Base-by-base conservation (phyloP, 2,329 filamentous ascomycete genomes). In the Geoglossum cookeanum region DNA sequence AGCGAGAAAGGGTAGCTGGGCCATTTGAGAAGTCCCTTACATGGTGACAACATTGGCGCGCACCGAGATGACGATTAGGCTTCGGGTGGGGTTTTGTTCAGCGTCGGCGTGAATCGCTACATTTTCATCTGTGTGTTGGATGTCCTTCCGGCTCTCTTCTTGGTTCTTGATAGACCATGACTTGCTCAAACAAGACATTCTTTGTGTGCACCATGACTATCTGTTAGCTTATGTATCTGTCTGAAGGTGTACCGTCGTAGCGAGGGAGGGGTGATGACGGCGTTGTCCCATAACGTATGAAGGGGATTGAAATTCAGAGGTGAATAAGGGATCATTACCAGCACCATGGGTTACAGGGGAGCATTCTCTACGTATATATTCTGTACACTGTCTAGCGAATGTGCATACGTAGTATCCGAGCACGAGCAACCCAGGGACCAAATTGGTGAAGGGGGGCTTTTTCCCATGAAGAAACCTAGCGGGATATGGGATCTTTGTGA, bases 1-100 rank as follows among this genome's bases (percentile, higher is more conserved):
- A 57, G 81, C 80, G 59, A 71, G 82, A 59, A 72, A 79, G 65
- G 84, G 85, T 58, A 87, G 84, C 64, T 89, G 85, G 84, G 84
- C 83, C 47, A 77, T 85, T 58, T 85, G 22, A 58, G 27, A 11
- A 22, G 15, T 32, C 29, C 9, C 11, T 13, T 15, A 17, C 30
- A 9, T 37, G 11, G 30, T 53, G n/a, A 32, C 33, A n/a, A 22
- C 9, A n/a, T 17, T 37, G 35, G 17, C 22, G 49, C 22, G 11
- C 49, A 37, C 49, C 11, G 30, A 37, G 49, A 37, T 9, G 49
- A 32, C 49, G 15, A 32, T 53, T n/a, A 32, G 49, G 32, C 32
- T 53, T 53, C 37, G 30, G 49, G 30, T 53, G 49, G 49, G 22
- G 22, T 22, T 11, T 35, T 53, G 13, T 55, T 29, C n/a, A 53